Conservation (phyloP, 1,139 yeast genomes). For the Yamadazyma kanchanaburiensis region DNA sequence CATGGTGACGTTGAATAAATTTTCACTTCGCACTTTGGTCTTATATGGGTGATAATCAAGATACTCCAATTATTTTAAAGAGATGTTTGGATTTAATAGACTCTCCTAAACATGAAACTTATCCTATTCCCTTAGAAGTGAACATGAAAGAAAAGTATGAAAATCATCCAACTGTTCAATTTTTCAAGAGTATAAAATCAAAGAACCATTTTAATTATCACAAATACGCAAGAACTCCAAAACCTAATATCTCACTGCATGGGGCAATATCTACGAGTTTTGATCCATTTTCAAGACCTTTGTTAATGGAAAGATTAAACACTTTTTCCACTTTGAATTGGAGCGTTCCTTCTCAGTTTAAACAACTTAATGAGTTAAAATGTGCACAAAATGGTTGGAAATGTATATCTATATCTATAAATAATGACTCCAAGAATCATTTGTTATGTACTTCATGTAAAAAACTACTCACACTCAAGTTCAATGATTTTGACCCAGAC, state of each 20-base stretch:
- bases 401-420: constrained; percentile 27
- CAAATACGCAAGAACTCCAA: constrained; percentile 19
- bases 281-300: constrained; percentile 32
- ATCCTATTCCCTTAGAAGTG: constrained; percentile 11
- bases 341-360: constrained; percentile 33
- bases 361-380: constrained; percentile 28
- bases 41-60: neutral
- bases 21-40: too few species aligned
- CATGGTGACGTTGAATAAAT: constrained; percentile 18
- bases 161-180: constrained; percentile 39
- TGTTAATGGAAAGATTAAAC: constrained; percentile 24
- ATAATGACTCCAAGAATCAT: constrained; percentile 25
- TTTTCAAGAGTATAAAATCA: constrained; percentile 32
- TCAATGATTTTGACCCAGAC: constrained; percentile 14
- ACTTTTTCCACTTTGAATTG: constrained; percentile 36
- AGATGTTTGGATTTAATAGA: constrained; percentile 26
- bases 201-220: constrained; percentile 39
- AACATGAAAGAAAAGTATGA: constrained; percentile 12
- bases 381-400: constrained; percentile 45
- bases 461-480: constrained; percentile 25
- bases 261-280: constrained; percentile 13
- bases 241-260: constrained; percentile 9
- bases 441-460: constrained; percentile 34
- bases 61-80: constrained; percentile 27
- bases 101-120: constrained; percentile 18